phyloP scores from a whole-genome alignment of 805 yeast species.

The Candida piceae region DNA sequence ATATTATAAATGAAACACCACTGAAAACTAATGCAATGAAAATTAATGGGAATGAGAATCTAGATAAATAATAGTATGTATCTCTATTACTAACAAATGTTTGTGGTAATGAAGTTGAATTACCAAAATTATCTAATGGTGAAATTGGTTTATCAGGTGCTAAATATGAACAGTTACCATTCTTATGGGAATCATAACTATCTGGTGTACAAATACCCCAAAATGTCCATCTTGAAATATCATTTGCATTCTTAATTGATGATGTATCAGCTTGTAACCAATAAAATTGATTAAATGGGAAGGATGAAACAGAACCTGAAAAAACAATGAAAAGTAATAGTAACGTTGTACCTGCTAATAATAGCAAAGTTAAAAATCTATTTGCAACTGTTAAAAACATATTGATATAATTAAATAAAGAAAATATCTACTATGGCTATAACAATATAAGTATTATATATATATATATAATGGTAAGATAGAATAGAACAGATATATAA shows the following conservation, averaged over 20 bases:
- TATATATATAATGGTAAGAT: too few species aligned
- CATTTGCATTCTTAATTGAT: conserved; percentile 38
- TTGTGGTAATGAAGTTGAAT: conserved; percentile 46
- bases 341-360: conserved; percentile 44
- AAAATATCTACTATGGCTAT: too few species aligned
- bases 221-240: conserved; percentile 69
- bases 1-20: conserved; percentile 55
- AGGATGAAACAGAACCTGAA: conserved; percentile 55
- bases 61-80: conserved; percentile 56
- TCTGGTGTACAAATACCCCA: conserved; percentile 66
- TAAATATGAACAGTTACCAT: conserved; percentile 32
- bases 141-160: conserved; percentile 73
- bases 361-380: conserved; percentile 27
- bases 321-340: conserved; percentile 53
- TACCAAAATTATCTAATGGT: conserved; percentile 67
- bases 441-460: too few species aligned
- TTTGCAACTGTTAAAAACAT: conserved; percentile 17
- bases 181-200: conserved; percentile 21
- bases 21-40: conserved; percentile 56
- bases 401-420: too few species aligned
- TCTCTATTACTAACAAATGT: conserved; percentile 51
- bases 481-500: too few species aligned
- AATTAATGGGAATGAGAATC: conserved; percentile 61
- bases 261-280: conserved; percentile 71
- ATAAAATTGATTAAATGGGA: conserved; percentile 61